phyloP scores from a whole-genome alignment of 352 stramenopile species.

The Phytophthora rubi region DNA sequence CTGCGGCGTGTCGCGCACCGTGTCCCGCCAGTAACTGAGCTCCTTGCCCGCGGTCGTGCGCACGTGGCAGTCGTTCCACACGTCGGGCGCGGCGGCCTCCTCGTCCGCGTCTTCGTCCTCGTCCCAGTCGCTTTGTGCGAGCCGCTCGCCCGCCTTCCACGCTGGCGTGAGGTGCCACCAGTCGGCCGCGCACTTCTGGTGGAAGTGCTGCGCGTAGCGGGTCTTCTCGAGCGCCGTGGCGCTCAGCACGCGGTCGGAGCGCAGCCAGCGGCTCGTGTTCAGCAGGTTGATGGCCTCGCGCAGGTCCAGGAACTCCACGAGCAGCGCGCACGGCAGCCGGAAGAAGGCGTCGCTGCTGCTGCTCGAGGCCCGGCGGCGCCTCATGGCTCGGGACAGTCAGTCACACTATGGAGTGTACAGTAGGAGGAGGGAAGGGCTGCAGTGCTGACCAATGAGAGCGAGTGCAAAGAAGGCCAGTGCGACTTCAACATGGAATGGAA shows the following conservation, averaged over 20 bases:
- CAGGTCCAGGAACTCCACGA: slow-evolving; percentile 59
- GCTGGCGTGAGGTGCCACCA: slow-evolving; percentile 59
- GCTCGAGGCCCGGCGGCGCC: slow-evolving; percentile 6
- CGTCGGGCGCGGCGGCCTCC: slow-evolving; percentile 6
- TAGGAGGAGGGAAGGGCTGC: slow-evolving; percentile 10
- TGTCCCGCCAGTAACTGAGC: slow-evolving; percentile 48
- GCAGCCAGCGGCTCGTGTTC: slow-evolving; percentile 48
- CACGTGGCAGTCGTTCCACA: slow-evolving; percentile 56
- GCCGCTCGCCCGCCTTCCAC: slow-evolving; percentile 43
- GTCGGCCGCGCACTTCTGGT: slow-evolving; percentile 58
- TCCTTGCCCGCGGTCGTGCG: slow-evolving; percentile 30
- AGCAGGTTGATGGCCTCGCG: slow-evolving; percentile 56
- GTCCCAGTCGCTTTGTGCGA: slow-evolving; percentile 55
- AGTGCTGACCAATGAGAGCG: slow-evolving; percentile 13
- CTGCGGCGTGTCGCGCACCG: slow-evolving; percentile 48
- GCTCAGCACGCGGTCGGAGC: slow-evolving; percentile 49
- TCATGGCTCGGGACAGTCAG: slow-evolving; percentile 9
- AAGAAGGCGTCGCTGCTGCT: slow-evolving; percentile 31
- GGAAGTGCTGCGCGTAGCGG: slow-evolving; percentile 59
- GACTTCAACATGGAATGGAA: background rate
- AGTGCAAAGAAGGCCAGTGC: slow-evolving; percentile 18
- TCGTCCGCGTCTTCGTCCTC: slow-evolving; percentile 36
- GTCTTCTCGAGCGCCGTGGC: slow-evolving; percentile 51
- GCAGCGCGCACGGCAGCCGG: slow-evolving; percentile 42
- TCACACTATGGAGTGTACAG: background rate